These are phyloP conservation scores for Lentinula sp. DNA, from an alignment of 768 basidiomycete genomes.

Conservation along the genomic window DNA sequence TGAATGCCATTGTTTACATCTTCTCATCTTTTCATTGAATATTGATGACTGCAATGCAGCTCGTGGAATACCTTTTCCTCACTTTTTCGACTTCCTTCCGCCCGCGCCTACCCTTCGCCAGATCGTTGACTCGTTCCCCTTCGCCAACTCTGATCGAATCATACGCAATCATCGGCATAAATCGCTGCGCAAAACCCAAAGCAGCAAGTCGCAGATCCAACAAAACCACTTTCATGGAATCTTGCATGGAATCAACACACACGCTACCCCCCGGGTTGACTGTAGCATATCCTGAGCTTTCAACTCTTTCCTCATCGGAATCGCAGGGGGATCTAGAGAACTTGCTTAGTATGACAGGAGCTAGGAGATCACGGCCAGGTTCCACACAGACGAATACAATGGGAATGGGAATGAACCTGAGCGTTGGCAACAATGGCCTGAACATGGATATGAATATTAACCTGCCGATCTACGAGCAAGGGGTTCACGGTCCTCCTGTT, in stretches of 20 bases:
- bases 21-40: not conserved
- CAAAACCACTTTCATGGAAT: constrained; percentile 2
- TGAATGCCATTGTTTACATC: constrained; percentile 26
- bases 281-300: constrained; percentile 39
- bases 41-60: constrained; percentile 25
- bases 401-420: not conserved
- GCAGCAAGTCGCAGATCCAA: constrained; percentile 12
- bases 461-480: not conserved
- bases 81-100: constrained; percentile 35
- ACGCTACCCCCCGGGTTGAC: constrained; percentile 13
- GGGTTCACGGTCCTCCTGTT: not conserved
- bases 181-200: not conserved
- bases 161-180: not conserved
- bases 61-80: constrained; percentile 55
- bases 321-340: constrained; percentile 49
- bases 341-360: constrained; percentile 17
- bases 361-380: not conserved
- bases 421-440: not conserved
- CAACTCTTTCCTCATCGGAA: constrained; percentile 40
- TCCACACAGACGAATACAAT: not conserved
- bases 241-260: constrained; percentile 21
- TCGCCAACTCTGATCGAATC: constrained; percentile 20
- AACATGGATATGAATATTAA: not conserved
- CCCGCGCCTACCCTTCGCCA: constrained; percentile 59
- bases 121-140: constrained; percentile 55